phyloP scores from a whole-genome alignment of 1,284 basidiomycete species.

The Ustilago bromivora region DNA sequence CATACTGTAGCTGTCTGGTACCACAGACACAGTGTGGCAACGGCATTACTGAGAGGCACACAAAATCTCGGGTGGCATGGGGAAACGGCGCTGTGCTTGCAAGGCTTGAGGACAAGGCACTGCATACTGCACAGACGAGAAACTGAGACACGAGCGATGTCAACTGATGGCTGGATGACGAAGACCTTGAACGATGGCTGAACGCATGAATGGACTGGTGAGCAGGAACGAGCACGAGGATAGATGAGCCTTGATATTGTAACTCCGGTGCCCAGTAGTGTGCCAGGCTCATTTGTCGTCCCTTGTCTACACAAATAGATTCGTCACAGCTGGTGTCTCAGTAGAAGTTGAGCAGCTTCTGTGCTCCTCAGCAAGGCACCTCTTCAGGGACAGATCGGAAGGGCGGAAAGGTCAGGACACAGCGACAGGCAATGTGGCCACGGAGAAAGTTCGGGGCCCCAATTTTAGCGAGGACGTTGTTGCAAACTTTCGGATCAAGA shows the following conservation, averaged over 20 bases:
- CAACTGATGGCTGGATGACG: conserved; percentile 3
- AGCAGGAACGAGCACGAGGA: conserved; percentile 6
- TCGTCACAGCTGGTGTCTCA: neutral
- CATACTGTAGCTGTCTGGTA: conserved; percentile 1
- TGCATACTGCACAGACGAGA: neutral
- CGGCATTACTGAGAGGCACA: neutral
- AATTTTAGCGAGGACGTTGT: conserved; percentile 14
- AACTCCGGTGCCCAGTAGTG: neutral
- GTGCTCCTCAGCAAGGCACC: neutral
- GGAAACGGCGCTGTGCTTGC: neutral
- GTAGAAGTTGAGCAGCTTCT: neutral
- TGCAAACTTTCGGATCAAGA: conserved; percentile 12
- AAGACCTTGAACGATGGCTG: conserved; percentile 6
- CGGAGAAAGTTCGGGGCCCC: neutral
- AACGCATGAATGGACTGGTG: neutral
- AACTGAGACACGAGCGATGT: neutral
- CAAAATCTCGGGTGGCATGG: conserved; percentile 3
- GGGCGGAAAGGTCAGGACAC: neutral
- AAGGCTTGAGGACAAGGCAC: neutral
- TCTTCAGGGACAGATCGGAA: neutral
- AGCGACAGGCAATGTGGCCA: neutral
- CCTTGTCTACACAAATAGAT: neutral
- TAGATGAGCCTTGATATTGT: conserved; percentile 2
- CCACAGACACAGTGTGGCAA: neutral
- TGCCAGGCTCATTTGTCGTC: neutral